Evolutionary conservation across 2,329 filamentous ascomycete genomes (phyloP).

Genomic region (Colletotrichum simmondsii): DNA sequence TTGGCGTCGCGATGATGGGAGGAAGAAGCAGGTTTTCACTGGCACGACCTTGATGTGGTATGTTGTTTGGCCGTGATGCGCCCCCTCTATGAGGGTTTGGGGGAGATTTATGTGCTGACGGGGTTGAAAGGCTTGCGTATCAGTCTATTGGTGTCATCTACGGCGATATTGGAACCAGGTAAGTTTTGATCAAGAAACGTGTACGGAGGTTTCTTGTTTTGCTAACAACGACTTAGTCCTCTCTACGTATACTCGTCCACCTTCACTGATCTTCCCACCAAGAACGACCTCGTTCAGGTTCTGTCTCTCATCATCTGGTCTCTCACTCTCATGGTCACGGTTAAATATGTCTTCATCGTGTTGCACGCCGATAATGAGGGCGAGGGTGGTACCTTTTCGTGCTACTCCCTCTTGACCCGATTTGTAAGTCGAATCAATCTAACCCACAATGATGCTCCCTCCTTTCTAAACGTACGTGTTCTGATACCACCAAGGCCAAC

Average conservation of each 20-base stretch:
- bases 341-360: conserved; percentile 76
- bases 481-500: conserved; percentile 54
- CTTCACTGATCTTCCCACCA: conserved; percentile 65
- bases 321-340: conserved; percentile 73
- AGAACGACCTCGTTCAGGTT: conserved; percentile 70
- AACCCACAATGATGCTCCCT: no score
- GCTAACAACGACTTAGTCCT: conserved; percentile 53
- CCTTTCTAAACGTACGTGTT: no score
- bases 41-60: conserved; percentile 48
- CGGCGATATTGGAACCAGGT: conserved; percentile 70
- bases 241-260: conserved; percentile 79
- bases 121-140: conserved; percentile 63
- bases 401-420: conserved; percentile 72
- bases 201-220: background rate
- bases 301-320: conserved; percentile 78
- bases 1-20: conserved; percentile 45
- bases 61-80: background rate
- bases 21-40: conserved; percentile 49
- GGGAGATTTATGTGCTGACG: background rate
- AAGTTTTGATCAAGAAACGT: background rate
- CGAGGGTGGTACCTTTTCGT: conserved; percentile 76
- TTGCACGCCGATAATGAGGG: conserved; percentile 76
- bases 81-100: fast-evolving
- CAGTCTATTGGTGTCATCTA: conserved; percentile 76
- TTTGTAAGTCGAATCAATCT: conserved; percentile 52